Base-by-base conservation (phyloP, 768 basidiomycete species). In the Sporobolomyces pararoseus region DNA sequence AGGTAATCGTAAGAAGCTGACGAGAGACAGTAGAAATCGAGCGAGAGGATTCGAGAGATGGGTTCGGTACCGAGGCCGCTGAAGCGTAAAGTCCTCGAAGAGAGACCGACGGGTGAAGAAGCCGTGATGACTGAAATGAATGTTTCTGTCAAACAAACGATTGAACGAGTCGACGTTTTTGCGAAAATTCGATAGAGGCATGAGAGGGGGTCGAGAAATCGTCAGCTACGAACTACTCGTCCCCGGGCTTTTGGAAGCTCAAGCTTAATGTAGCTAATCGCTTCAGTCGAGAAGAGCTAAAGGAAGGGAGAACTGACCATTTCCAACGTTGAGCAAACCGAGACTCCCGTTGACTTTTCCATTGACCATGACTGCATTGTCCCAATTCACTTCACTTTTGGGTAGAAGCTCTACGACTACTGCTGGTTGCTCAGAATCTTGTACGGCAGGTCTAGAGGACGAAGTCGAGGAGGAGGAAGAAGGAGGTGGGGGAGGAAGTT, bases 1-100 rank as follows among this genome's bases (percentile, higher is more conserved):
- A 86, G 81, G 74, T 90, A 87, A 76, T 99, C 96, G 89, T 90
- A 99, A 17, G 84, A 81, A 2, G 89, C 82, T 35, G 90, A 88
- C 14, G 87, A 88, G 74, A 99, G 80, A 75, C 90, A 90, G 81
- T 87, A 92, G 82, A 97, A 98, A 50, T 84, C 86, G 62, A 96
- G 91, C 77, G 89, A 87, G 70, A 93, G 86, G 65, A 99, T 93
- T 70, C 86, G 87, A 14, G 87, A 87, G 21, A 93, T 87, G 29
- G 77, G 66, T 49, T 85, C 85, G 79, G 89, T 87, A 17, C 87
- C 82, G 12, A 75, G 57, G 79, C 68, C 80, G 82, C 51, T 86
- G 84, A 70, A 87, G 84, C 69, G 86, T 82, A 62, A 46, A 25
- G 58, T 25, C 25, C 55, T 49, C 2, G 42, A 86, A 31, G 70